Evolutionary conservation across 2,329 filamentous ascomycete species (phyloP).

Genomic region (Dryadomyces sulphureus): DNA sequence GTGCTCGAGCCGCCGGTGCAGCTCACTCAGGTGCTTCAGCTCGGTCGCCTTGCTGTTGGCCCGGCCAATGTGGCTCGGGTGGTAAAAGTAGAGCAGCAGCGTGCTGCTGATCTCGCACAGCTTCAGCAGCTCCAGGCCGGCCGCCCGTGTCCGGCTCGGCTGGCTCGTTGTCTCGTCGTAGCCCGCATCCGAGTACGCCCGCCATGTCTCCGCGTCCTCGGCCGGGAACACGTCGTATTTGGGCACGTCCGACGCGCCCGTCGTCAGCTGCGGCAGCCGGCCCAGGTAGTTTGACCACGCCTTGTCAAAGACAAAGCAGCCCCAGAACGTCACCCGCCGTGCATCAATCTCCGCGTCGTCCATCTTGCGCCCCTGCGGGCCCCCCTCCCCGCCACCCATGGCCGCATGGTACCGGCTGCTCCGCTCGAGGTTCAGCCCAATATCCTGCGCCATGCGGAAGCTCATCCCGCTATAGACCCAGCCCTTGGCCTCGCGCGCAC

Average conservation of each 20-base stretch:
- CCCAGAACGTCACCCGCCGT: conserved; percentile 87
- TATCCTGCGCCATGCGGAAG: conserved; percentile 91
- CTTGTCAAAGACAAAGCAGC: conserved; percentile 96
- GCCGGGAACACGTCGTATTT: conserved; percentile 83
- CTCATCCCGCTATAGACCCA: conserved; percentile 99
- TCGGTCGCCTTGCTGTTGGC: conserved; percentile 65
- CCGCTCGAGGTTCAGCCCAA: conserved; percentile 79
- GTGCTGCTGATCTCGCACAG: conserved; percentile 92
- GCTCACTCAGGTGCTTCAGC: conserved; percentile 80
- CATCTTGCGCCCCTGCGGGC: conserved; percentile 28
- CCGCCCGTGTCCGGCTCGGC: conserved; percentile 67
- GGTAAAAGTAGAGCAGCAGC: conserved; percentile 79
- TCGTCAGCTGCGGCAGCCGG: conserved; percentile 72
- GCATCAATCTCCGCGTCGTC: conserved; percentile 80
- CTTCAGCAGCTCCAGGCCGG: conserved; percentile 66
- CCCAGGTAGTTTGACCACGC: conserved; percentile 97
- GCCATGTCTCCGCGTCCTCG: conserved; percentile 78
- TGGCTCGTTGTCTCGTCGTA: conserved; percentile 59
- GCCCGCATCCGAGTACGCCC: conserved; percentile 62
- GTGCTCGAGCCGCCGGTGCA: conserved; percentile 77
- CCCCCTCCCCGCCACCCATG: conserved; percentile 38
- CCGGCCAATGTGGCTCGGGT: conserved; percentile 52
- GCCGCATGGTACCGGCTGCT: conserved; percentile 25
- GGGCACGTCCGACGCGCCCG: conserved; percentile 64
- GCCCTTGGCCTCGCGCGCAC: conserved; percentile 82